Percentiles rank a stretch among this genome's conserved stretches.
These are phyloP conservation scores for Aureobasidium sp. DNA, from an alignment of 2,329 filamentous ascomycete genomes.

Conservation along the genomic window DNA sequence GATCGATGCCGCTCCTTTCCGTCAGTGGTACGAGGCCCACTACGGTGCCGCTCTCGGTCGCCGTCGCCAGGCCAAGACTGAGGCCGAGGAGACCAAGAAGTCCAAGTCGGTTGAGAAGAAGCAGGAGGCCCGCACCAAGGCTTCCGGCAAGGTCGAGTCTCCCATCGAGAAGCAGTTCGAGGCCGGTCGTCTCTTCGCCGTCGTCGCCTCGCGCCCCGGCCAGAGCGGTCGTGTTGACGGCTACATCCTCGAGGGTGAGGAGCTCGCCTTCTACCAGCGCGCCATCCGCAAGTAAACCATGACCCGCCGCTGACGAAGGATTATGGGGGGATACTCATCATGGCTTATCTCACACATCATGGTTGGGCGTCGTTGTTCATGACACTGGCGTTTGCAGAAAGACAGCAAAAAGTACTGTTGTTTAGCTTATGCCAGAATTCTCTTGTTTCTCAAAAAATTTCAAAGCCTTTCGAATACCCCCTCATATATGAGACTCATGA, in stretches of 20 bases:
- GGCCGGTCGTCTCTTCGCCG: conserved; percentile 93
- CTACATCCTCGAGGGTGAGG: conserved; percentile 98
- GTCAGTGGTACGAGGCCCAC: conserved; percentile 99
- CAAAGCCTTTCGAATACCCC: conserved; percentile 1
- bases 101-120: conserved; percentile 93
- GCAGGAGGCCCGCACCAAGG: conserved; percentile 78
- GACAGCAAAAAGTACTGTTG: conserved; percentile 13
- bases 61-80: conserved; percentile 73
- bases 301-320: conserved; percentile 1
- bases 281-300: conserved; percentile 88
- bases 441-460: conserved; percentile 11
- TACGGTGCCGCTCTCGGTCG: conserved; percentile 87
- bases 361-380: conserved; percentile 14
- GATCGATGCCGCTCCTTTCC: conserved; percentile 96
- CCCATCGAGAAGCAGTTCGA: conserved; percentile 98
- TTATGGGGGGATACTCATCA: conserved; percentile 5
- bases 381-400: conserved; percentile 2
- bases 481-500: conserved; percentile 1
- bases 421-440: conserved; percentile 3
- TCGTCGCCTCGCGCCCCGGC: conserved; percentile 84
- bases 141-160: conserved; percentile 82
- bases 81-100: conserved; percentile 74
- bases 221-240: conserved; percentile 96
- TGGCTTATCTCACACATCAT: background rate
- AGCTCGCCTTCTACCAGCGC: conserved; percentile 99